Conservation (phyloP, 2,329 filamentous ascomycete genomes). For the Diaporthe capsici region DNA sequence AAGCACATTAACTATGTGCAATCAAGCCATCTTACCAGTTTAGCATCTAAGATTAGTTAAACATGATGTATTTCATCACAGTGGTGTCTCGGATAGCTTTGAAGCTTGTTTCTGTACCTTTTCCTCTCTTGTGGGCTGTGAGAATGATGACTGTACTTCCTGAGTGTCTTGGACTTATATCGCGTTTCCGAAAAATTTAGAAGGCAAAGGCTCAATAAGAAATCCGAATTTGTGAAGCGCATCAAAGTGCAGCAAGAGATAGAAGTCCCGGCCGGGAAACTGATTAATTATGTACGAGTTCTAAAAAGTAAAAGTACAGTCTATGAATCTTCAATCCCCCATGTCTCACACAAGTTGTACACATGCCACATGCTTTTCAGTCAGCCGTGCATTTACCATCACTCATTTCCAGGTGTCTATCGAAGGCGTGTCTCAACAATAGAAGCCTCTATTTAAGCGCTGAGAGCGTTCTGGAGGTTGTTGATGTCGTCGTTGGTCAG, state of each 20-base stretch:
- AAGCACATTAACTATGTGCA: too few species aligned
- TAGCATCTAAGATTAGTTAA: too few species aligned
- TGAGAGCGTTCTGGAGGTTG: conserved; percentile 15
- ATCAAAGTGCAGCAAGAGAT: not conserved
- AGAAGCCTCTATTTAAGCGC: not conserved
- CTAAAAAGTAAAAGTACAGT: conserved; percentile 1
- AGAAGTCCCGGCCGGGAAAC: conserved; percentile 8
- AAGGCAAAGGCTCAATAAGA: too few species aligned
- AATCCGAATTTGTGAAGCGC: not conserved
- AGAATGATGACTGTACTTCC: too few species aligned
- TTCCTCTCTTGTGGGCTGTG: too few species aligned
- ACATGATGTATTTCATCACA: too few species aligned
- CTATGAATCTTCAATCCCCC: not conserved
- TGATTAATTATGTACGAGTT: not conserved
- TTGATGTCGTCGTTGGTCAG: conserved; percentile 14
- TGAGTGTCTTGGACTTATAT: too few species aligned
- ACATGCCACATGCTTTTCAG: not conserved
- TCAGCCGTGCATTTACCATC: not conserved
- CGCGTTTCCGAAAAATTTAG: not conserved
- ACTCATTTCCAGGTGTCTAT: not conserved
- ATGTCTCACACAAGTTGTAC: not conserved
- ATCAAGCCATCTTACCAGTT: too few species aligned
- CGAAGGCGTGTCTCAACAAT: not conserved
- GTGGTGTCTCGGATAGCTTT: too few species aligned
- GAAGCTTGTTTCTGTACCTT: too few species aligned